phyloP scores from a whole-genome alignment of 352 stramenopile species.

The Pythium aquatile region DNA sequence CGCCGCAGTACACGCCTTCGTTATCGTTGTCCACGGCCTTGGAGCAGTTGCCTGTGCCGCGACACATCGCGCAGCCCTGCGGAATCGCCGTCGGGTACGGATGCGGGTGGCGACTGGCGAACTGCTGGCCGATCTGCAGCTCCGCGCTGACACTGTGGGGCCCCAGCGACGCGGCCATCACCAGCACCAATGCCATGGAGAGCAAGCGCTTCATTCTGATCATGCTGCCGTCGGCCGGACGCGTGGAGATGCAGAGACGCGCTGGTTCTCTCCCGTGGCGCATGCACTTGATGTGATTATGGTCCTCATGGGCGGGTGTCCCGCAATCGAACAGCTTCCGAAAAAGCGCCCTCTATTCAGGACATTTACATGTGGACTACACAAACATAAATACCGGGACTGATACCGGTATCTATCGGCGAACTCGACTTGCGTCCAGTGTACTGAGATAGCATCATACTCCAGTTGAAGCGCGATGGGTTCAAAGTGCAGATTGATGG shows the following conservation, averaged over 20 bases:
- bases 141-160: slow-evolving; percentile 12
- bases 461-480: too few relatives aligned
- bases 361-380: not conserved
- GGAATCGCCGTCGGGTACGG: slow-evolving; percentile 25
- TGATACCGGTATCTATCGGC: too few relatives aligned
- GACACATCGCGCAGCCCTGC: slow-evolving; percentile 55
- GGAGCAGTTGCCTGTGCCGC: slow-evolving; percentile 64
- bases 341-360: slow-evolving; percentile 14
- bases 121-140: slow-evolving; percentile 20
- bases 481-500: too few relatives aligned
- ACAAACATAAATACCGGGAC: too few relatives aligned
- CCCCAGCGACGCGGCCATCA: not conserved
- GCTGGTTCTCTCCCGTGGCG: not conserved
- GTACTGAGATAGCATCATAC: too few relatives aligned
- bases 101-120: slow-evolving; percentile 26
- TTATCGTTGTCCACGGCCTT: slow-evolving; percentile 50
- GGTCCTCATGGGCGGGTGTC: slow-evolving; percentile 3
- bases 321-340: slow-evolving; percentile 4
- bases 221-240: not conserved
- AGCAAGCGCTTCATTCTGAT: slow-evolving; percentile 8
- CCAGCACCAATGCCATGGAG: not conserved
- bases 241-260: not conserved
- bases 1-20: slow-evolving; percentile 62
- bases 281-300: slow-evolving; percentile 1
- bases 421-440: too few relatives aligned